Evolutionary conservation across 2,329 filamentous ascomycete genomes (phyloP).

Genomic region (Stemphylium beticola): DNA sequence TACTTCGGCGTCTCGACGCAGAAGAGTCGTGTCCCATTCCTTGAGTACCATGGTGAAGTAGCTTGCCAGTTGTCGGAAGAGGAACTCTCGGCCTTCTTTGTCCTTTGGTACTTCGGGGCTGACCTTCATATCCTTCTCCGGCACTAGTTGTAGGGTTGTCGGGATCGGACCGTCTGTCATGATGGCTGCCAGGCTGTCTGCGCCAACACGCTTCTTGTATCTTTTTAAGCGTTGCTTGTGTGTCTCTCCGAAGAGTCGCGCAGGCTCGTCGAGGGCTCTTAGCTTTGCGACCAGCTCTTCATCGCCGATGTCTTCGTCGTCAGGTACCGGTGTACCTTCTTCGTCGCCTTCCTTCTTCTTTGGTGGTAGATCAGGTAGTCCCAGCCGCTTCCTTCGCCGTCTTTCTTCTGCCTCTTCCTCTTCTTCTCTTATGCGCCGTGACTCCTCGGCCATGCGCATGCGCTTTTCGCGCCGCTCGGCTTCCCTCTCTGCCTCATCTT

Average conservation of each 20-base stretch:
- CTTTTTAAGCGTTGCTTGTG: constrained; percentile 72
- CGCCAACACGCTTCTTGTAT: constrained; percentile 67
- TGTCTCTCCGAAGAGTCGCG: constrained; percentile 78
- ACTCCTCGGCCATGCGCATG: constrained; percentile 80
- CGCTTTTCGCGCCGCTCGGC: constrained; percentile 81
- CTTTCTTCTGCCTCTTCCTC: constrained; percentile 76
- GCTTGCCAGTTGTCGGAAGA: constrained; percentile 87
- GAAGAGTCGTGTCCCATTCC: constrained; percentile 83
- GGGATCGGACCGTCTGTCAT: constrained; percentile 81
- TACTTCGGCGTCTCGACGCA: constrained; percentile 60
- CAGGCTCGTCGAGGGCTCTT: constrained; percentile 75
- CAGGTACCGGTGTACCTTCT: constrained; percentile 47
- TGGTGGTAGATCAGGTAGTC: constrained; percentile 74
- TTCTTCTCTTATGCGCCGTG: constrained; percentile 70
- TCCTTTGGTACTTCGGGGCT: constrained; percentile 65
- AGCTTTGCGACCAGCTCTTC: constrained; percentile 73
- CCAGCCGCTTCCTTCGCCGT: constrained; percentile 74
- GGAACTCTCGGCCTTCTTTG: constrained; percentile 68
- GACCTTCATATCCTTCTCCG: constrained; percentile 89
- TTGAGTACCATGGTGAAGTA: constrained; percentile 96
- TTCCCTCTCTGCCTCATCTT: constrained; percentile 76
- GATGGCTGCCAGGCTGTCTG: constrained; percentile 51
- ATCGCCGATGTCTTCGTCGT: constrained; percentile 70
- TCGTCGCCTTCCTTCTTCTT: constrained; percentile 57
- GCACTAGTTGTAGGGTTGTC: constrained; percentile 78